Percentiles rank a stretch among this genome's conserved stretches.
These are phyloP conservation scores for Pilaira anomala DNA, from an alignment of 192 early-diverging fungal species.

Conservation along the genomic window DNA sequence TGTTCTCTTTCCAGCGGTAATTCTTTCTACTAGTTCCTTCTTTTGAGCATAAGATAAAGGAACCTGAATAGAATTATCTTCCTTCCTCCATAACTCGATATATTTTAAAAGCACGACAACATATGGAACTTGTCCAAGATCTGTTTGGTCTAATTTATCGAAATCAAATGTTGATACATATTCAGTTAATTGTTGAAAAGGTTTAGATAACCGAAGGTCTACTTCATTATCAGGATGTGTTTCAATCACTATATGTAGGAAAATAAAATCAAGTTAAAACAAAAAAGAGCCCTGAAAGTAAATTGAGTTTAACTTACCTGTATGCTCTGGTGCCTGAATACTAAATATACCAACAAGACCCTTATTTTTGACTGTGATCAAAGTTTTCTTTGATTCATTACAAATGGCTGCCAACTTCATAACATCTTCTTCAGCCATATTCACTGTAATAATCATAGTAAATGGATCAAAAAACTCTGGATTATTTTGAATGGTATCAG, in stretches of 20 bases:
- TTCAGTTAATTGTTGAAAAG: constrained; percentile 68
- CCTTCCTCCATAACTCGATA: constrained; percentile 68
- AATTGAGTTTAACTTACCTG: constrained; percentile 55
- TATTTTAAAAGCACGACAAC: constrained; percentile 77
- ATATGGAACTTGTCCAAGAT: constrained; percentile 82
- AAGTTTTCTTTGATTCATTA: constrained; percentile 57
- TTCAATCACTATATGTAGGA: constrained; percentile 71
- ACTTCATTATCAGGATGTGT: constrained; percentile 74
- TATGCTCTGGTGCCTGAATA: constrained; percentile 72
- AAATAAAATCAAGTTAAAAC: neutral
- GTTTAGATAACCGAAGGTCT: constrained; percentile 82
- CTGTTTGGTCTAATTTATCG: constrained; percentile 57
- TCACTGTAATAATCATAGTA: constrained; percentile 73
- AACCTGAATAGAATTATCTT: constrained; percentile 60
- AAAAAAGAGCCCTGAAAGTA: too few species aligned
- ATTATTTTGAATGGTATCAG: constrained; percentile 41
- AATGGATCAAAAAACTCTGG: constrained; percentile 66
- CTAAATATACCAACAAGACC: constrained; percentile 80
- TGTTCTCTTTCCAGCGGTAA: constrained; percentile 55
- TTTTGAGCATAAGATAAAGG: constrained; percentile 60
- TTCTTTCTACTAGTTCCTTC: constrained; percentile 61
- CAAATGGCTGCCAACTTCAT: constrained; percentile 60
- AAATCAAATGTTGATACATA: constrained; percentile 71
- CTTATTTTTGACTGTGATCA: constrained; percentile 65
- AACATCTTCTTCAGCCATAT: constrained; percentile 53